phyloP scores from a whole-genome alignment of 805 yeast genomes.

The Ogataea henricii region DNA sequence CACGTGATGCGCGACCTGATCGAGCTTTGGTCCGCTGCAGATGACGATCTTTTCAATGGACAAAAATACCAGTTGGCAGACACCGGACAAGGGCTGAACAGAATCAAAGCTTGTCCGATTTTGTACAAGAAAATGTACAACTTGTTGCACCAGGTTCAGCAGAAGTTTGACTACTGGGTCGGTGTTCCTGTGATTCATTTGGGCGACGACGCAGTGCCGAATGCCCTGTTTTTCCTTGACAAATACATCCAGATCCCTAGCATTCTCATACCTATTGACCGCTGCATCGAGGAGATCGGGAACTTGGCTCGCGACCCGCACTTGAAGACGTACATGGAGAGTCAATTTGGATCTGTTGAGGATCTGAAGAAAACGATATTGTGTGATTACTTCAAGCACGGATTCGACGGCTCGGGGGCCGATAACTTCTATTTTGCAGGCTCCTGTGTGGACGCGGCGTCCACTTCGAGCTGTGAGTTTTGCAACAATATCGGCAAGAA shows the following conservation, averaged over 20 bases:
- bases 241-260: slow-evolving; percentile 80
- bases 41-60: slow-evolving; percentile 64
- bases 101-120: slow-evolving; percentile 73
- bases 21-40: slow-evolving; percentile 75
- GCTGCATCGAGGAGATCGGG: slow-evolving; percentile 56
- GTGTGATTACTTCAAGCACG: slow-evolving; percentile 56
- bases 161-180: slow-evolving; percentile 65
- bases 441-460: slow-evolving; percentile 79
- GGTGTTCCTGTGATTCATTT: slow-evolving; percentile 80
- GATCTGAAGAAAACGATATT: slow-evolving; percentile 51
- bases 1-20: slow-evolving; percentile 78
- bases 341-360: slow-evolving; percentile 58
- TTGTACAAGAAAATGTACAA: slow-evolving; percentile 70
- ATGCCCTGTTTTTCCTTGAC: slow-evolving; percentile 76
- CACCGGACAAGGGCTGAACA: slow-evolving; percentile 81
- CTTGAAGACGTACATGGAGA: slow-evolving; percentile 51
- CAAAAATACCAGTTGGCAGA: slow-evolving; percentile 59
- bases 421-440: slow-evolving; percentile 85
- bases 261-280: slow-evolving; percentile 71
- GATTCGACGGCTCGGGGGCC: slow-evolving; percentile 81
- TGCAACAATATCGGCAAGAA: slow-evolving; percentile 70
- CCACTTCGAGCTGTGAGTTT: slow-evolving; percentile 84
- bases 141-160: slow-evolving; percentile 66
- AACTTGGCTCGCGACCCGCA: slow-evolving; percentile 49
- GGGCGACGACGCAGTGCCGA: slow-evolving; percentile 85